These are phyloP conservation scores for Quercus tomentella DNA, from an alignment of 331 rosid genomes.

Conservation along the genomic window DNA sequence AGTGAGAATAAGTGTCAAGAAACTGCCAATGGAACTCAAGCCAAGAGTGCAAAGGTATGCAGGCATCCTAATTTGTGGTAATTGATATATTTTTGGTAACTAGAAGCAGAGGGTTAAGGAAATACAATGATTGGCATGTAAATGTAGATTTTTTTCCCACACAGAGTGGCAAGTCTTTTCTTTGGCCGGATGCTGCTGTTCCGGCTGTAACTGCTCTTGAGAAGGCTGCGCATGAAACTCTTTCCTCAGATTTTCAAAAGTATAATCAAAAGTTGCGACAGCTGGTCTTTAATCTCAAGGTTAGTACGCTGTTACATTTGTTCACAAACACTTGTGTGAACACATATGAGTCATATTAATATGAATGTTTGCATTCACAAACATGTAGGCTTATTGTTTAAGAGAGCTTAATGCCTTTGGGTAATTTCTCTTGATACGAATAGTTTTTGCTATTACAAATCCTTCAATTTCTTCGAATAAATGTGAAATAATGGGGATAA, in stretches of 20 bases:
- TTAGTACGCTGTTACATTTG: conserved; percentile 22
- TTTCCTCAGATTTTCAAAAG: conserved; percentile 66
- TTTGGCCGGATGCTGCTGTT: conserved; percentile 91
- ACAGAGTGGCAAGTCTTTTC: conserved; percentile 59
- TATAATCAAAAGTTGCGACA: conserved; percentile 87
- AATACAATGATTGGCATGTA: conserved; percentile 3
- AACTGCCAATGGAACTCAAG: conserved; percentile 34
- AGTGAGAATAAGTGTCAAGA: conserved; percentile 33
- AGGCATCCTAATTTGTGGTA: neutral
- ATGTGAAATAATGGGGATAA: neutral
- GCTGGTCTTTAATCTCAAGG: conserved; percentile 70
- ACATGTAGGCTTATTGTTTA: neutral
- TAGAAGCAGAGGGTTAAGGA: neutral
- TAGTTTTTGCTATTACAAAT: neutral
- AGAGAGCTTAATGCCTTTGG: neutral
- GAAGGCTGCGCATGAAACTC: conserved; percentile 70
- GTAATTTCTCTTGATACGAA: neutral
- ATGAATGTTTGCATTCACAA: neutral
- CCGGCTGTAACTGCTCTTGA: conserved; percentile 70
- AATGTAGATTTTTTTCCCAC: conserved; percentile 21
- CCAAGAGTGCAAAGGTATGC: conserved; percentile 52
- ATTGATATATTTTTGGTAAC: neutral
- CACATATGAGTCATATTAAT: too few relatives aligned
- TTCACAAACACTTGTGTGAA: neutral
- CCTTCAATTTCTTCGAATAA: neutral